Evolutionary conservation across 108 stramenopile genomes (phyloP).

Genomic region (Nitzschia inconspicua): DNA sequence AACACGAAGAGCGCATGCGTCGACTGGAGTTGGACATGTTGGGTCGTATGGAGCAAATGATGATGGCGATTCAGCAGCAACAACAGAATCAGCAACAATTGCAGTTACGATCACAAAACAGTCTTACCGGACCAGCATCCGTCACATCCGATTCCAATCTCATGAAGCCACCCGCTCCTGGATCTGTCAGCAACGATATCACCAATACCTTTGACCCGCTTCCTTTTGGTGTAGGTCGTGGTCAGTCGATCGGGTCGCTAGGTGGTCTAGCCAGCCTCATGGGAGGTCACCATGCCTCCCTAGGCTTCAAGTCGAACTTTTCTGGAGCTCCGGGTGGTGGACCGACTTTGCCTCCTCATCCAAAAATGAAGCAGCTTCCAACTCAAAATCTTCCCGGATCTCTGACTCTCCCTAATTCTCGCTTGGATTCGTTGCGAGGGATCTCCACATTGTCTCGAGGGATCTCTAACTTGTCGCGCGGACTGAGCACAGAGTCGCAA

Average conservation of each 20-base stretch:
- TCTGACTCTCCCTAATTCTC: slow-evolving; percentile 22
- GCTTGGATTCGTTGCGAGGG: slow-evolving; percentile 39
- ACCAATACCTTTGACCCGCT: slow-evolving; percentile 24
- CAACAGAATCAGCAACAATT: slow-evolving; percentile 20
- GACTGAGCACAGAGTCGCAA: slow-evolving; percentile 43
- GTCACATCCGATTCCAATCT: background rate
- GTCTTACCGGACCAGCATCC: background rate
- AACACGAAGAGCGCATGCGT: slow-evolving; percentile 48
- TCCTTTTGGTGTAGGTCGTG: slow-evolving; percentile 27
- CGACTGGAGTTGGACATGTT: slow-evolving; percentile 59
- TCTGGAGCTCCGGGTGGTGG: slow-evolving; percentile 9
- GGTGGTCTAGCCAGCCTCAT: slow-evolving; percentile 14
- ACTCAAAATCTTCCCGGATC: slow-evolving; percentile 29
- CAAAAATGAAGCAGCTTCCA: slow-evolving; percentile 73
- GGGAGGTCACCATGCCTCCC: slow-evolving; percentile 2
- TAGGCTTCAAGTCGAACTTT: slow-evolving; percentile 16
- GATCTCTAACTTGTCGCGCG: slow-evolving; percentile 43
- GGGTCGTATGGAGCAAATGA: slow-evolving; percentile 64
- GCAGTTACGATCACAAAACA: slow-evolving; percentile 1
- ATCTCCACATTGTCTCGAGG: slow-evolving; percentile 43
- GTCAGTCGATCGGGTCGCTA: slow-evolving; percentile 17
- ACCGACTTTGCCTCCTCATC: slow-evolving; percentile 77
- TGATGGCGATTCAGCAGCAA: slow-evolving; percentile 60
- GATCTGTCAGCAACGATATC: background rate
- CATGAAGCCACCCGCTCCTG: background rate